Evolutionary conservation across 345 rosid genomes (phyloP).

Genomic region (thale cress (Arabidopsis thaliana)): DNA sequence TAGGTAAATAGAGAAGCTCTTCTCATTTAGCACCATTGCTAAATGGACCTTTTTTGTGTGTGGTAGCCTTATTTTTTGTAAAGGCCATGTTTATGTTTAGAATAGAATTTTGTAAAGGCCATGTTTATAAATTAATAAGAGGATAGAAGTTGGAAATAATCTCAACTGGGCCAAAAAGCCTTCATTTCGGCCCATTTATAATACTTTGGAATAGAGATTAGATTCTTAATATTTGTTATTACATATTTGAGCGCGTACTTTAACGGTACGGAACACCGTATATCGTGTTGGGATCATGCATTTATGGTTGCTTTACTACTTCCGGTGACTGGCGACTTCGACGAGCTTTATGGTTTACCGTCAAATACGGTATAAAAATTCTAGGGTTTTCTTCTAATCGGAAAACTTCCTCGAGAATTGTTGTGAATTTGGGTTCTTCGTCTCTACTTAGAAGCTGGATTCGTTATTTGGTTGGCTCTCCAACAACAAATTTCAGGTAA

Average conservation of each 20-base stretch:
- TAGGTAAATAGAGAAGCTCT: too few species aligned
- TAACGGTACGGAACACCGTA: constrained; percentile 21
- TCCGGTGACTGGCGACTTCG: not conserved
- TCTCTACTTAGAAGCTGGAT: not conserved
- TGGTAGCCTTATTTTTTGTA: too few species aligned
- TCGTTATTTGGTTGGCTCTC: not conserved
- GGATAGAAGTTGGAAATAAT: not conserved
- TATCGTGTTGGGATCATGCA: not conserved
- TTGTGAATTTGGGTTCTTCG: not conserved
- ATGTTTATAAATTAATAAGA: too few species aligned
- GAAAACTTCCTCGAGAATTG: not conserved
- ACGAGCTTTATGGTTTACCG: not conserved
- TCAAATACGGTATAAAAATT: too few species aligned
- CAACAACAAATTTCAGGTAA: not conserved
- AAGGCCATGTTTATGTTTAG: too few species aligned
- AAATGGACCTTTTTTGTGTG: too few species aligned
- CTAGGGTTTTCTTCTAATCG: constrained; percentile 4
- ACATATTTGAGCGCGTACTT: constrained; percentile 28
- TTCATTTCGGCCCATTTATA: not conserved
- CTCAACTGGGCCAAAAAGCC: not conserved
- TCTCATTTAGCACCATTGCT: too few species aligned
- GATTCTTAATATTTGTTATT: not conserved
- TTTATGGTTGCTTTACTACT: not conserved
- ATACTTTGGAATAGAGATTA: not conserved
- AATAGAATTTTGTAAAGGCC: too few species aligned